These are phyloP conservation scores for Circinella umbellata DNA, from an alignment of 371 early-diverging fungal species.

Conservation along the genomic window DNA sequence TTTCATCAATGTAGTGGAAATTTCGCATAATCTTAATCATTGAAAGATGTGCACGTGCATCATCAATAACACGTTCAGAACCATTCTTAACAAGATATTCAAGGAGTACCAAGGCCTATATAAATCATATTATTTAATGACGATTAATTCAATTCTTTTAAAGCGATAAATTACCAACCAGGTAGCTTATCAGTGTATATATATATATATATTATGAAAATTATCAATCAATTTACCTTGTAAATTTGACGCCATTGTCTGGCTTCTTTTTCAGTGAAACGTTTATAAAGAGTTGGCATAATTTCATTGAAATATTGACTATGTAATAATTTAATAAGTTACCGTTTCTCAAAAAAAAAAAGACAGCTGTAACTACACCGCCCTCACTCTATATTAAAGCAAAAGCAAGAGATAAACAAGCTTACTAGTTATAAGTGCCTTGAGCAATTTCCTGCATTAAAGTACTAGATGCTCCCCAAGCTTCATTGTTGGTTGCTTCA, in stretches of 20 bases:
- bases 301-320: conserved; percentile 92
- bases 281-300: conserved; percentile 89
- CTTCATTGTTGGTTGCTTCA: conserved; percentile 84
- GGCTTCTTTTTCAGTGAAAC: conserved; percentile 84
- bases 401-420: too few relatives aligned
- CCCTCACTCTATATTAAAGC: too few relatives aligned
- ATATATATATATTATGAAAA: too few relatives aligned
- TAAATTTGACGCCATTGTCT: conserved; percentile 93
- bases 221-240: conserved; percentile 67
- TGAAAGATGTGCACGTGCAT: conserved; percentile 82
- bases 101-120: conserved; percentile 82
- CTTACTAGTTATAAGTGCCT: conserved; percentile 83
- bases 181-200: too few relatives aligned
- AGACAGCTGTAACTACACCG: too few relatives aligned
- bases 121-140: neutral
- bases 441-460: conserved; percentile 90
- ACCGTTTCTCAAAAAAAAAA: too few relatives aligned
- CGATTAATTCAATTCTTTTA: neutral
- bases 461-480: conserved; percentile 94
- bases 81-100: conserved; percentile 97
- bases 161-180: too few relatives aligned
- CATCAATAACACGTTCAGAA: conserved; percentile 90
- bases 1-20: conserved; percentile 87
- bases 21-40: conserved; percentile 83
- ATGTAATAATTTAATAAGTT: neutral